Evolutionary conservation across 2,329 filamentous ascomycete genomes (phyloP).

Genomic region (Elsinoe necatrix): DNA sequence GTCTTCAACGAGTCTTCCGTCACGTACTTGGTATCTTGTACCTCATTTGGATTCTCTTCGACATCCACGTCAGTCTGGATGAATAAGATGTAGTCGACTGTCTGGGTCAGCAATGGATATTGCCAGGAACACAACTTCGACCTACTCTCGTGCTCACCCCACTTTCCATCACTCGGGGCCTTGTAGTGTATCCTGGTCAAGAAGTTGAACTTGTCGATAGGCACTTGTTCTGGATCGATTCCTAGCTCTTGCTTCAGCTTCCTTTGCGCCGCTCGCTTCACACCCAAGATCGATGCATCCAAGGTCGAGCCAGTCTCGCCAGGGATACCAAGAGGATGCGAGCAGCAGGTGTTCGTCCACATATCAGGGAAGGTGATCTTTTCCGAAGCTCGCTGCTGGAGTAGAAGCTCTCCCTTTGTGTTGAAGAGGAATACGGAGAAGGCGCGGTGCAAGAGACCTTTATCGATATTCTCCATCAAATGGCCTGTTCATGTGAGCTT

Average conservation of each 20-base stretch:
- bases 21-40: conserved; percentile 75
- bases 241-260: conserved; percentile 94
- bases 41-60: conserved; percentile 77
- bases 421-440: conserved; percentile 99
- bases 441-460: conserved; percentile 88
- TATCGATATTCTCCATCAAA: conserved; percentile 97
- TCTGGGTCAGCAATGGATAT: conserved; percentile 21
- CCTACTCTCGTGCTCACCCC: conserved; percentile 97
- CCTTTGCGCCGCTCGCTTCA: conserved; percentile 83
- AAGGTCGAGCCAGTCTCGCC: conserved; percentile 82
- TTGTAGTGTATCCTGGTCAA: conserved; percentile 97
- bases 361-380: conserved; percentile 99
- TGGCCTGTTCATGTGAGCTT: conserved; percentile 55
- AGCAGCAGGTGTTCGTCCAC: conserved; percentile 99
- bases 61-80: conserved; percentile 90
- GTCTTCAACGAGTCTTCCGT: conserved; percentile 70
- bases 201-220: conserved; percentile 84
- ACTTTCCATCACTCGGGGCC: conserved; percentile 91
- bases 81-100: conserved; percentile 97
- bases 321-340: conserved; percentile 84
- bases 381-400: conserved; percentile 90
- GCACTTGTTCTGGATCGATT: conserved; percentile 81
- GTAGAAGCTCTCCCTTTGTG: conserved; percentile 78
- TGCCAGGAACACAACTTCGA: conserved; percentile 18
- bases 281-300: conserved; percentile 70